These are phyloP conservation scores for Leccinum fuscescens DNA, from an alignment of 1,284 basidiomycete species.

Conservation along the genomic window DNA sequence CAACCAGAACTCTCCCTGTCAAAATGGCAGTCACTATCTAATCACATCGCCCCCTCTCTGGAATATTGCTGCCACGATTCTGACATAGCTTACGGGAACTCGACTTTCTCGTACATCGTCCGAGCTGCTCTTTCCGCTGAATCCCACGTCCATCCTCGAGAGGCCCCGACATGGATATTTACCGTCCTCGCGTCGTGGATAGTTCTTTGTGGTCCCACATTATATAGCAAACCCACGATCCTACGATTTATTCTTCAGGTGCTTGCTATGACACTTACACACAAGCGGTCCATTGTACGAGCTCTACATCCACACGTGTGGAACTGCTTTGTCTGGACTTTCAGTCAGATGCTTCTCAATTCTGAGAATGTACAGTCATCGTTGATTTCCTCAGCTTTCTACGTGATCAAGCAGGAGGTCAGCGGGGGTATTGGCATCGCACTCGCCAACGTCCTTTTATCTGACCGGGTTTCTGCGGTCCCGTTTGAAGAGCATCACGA, in stretches of 20 bases:
- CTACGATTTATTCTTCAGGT: constrained; percentile 42
- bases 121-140: constrained; percentile 27
- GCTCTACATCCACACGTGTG: constrained; percentile 47
- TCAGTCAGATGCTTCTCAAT: constrained; percentile 24
- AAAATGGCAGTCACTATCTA: constrained; percentile 15
- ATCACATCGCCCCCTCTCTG: constrained; percentile 30
- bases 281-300: constrained; percentile 35
- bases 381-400: constrained; percentile 36
- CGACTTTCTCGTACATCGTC: constrained; percentile 19
- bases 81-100: not conserved
- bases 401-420: constrained; percentile 45
- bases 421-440: constrained; percentile 39
- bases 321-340: constrained; percentile 57
- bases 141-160: constrained; percentile 23
- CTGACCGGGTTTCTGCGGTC: constrained; percentile 1
- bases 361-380: constrained; percentile 13
- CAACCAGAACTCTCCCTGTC: constrained; percentile 11
- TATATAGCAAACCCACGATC: constrained; percentile 42
- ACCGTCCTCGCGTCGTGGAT: constrained; percentile 47
- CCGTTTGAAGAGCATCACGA: constrained; percentile 11
- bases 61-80: constrained; percentile 22
- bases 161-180: constrained; percentile 37
- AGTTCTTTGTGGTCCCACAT: constrained; percentile 42
- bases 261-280: constrained; percentile 33
- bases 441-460: constrained; percentile 41